Percentiles rank a stretch among this genome's conserved stretches.
These are phyloP conservation scores for Psilocybe sp. DNA, from an alignment of 768 basidiomycete genomes.

Conservation along the genomic window DNA sequence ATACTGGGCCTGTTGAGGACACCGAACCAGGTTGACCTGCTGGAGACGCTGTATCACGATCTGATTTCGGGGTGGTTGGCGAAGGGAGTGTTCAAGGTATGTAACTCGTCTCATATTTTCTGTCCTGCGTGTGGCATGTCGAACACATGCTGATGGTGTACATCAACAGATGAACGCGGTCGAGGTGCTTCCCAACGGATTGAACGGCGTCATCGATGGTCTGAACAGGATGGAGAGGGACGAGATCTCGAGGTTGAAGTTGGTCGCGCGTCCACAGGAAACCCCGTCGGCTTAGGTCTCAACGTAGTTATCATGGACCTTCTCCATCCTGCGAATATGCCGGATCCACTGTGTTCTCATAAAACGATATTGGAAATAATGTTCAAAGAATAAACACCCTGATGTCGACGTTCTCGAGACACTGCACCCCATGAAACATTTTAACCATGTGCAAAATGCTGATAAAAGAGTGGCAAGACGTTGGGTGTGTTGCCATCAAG, in stretches of 20 bases:
- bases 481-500: no score
- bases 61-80: neutral
- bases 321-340: no score
- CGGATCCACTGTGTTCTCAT: no score
- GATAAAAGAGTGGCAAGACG: no score
- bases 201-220: constrained; percentile 9
- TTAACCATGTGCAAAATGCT: no score
- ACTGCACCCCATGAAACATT: no score
- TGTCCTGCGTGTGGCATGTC: neutral
- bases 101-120: neutral
- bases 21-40: neutral
- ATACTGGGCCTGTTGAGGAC: neutral
- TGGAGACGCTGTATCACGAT: constrained; percentile 3
- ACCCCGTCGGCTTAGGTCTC: neutral
- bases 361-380: no score
- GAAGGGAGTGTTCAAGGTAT: constrained; percentile 1
- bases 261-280: constrained; percentile 12
- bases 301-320: no score
- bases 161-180: neutral
- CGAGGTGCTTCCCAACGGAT: constrained; percentile 2
- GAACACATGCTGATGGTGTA: neutral
- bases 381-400: no score
- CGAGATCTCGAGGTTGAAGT: constrained; percentile 12
- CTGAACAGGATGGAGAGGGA: constrained; percentile 8
- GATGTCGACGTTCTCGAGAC: no score